Conservation (phyloP, 1,284 basidiomycete genomes). For the Leccinum olivaceoglutinosum region DNA sequence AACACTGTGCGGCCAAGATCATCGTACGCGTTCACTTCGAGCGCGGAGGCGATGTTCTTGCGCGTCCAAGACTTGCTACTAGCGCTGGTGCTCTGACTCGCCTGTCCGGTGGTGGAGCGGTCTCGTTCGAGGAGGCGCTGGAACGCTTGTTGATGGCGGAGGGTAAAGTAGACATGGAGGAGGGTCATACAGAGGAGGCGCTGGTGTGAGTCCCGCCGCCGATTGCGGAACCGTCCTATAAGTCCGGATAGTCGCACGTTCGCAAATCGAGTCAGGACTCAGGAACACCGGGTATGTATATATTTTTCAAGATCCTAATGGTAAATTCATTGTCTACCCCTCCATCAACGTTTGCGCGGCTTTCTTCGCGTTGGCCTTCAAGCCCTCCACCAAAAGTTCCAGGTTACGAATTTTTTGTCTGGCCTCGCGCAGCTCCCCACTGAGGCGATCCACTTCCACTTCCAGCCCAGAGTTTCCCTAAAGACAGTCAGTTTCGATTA, state of each 20-base stretch:
- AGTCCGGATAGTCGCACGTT: too few species aligned
- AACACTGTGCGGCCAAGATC: slow-evolving; percentile 74
- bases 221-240: slow-evolving; percentile 2
- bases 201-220: too few species aligned
- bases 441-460: slow-evolving; percentile 61
- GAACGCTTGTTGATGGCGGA: slow-evolving; percentile 78
- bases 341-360: slow-evolving; percentile 52
- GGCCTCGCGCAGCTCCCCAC: slow-evolving; percentile 65
- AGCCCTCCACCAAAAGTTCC: slow-evolving; percentile 76
- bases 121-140: slow-evolving; percentile 67
- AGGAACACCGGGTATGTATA: too few species aligned
- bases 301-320: not conserved
- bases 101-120: slow-evolving; percentile 23
- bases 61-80: slow-evolving; percentile 61
- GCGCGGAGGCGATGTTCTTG: slow-evolving; percentile 36
- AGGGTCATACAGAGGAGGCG: slow-evolving; percentile 50
- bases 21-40: slow-evolving; percentile 74
- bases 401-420: slow-evolving; percentile 75
- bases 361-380: slow-evolving; percentile 68
- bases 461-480: slow-evolving; percentile 28
- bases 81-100: slow-evolving; percentile 41
- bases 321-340: slow-evolving; percentile 15
- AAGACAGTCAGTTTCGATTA: not conserved
- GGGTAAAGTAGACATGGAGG: slow-evolving; percentile 77
- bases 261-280: too few species aligned